phyloP scores from a whole-genome alignment of 2,329 filamentous ascomycete genomes.

The Calonectria hawksworthii region DNA sequence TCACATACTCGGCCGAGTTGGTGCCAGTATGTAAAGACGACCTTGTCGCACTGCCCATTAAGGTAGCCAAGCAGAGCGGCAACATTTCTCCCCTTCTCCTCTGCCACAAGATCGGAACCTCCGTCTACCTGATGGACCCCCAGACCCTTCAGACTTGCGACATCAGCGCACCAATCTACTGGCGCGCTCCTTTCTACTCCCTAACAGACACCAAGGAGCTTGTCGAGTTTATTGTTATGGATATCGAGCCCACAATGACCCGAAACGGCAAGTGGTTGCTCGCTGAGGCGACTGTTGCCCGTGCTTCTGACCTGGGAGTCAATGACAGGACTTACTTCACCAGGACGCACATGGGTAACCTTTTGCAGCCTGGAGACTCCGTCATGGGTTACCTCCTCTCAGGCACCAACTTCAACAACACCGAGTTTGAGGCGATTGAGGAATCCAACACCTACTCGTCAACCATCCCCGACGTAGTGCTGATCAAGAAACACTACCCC shows the following conservation, averaged over 20 bases:
- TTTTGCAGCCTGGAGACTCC: constrained; percentile 90
- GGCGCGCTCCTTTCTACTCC: constrained; percentile 88
- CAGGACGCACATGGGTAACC: constrained; percentile 87
- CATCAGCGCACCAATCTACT: constrained; percentile 86
- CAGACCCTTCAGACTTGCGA: constrained; percentile 93
- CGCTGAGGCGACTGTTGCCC: constrained; percentile 89
- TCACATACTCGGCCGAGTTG: constrained; percentile 89
- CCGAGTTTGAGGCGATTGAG: constrained; percentile 87
- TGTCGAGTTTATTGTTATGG: constrained; percentile 93
- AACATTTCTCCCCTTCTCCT: constrained; percentile 91
- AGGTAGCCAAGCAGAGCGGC: constrained; percentile 86
- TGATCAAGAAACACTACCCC: constrained; percentile 97
- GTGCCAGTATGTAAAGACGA: constrained; percentile 98
- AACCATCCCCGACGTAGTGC: constrained; percentile 89
- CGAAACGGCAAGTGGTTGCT: constrained; percentile 86
- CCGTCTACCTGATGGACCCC: constrained; percentile 90
- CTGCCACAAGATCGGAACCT: constrained; percentile 90
- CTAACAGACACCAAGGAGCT: constrained; percentile 88
- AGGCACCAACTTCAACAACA: constrained; percentile 93
- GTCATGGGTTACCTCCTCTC: constrained; percentile 94
- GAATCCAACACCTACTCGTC: constrained; percentile 80
- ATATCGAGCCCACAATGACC: constrained; percentile 85
- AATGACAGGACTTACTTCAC: constrained; percentile 93
- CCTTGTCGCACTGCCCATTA: constrained; percentile 91
- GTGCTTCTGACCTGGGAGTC: constrained; percentile 85